Conservation (phyloP, 2,329 filamentous ascomycete species). For the Camptophora hylomeconis region DNA sequence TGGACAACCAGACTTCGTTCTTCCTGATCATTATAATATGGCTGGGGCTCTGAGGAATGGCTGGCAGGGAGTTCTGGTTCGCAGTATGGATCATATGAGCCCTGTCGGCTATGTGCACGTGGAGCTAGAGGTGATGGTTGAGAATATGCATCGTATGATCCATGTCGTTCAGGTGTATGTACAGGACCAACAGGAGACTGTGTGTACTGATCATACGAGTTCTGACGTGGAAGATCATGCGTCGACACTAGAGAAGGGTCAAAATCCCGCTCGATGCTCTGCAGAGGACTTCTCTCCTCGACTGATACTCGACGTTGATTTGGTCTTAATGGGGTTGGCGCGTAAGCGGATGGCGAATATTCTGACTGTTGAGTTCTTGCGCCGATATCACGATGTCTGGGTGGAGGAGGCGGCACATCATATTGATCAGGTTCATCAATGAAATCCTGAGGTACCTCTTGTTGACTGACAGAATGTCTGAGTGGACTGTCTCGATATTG, state of each 20-base stretch:
- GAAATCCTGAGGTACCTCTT: constrained; percentile 16
- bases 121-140: too few relatives aligned
- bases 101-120: too few relatives aligned
- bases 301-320: constrained; percentile 10
- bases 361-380: constrained; percentile 8
- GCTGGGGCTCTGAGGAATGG: too few relatives aligned
- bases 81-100: too few relatives aligned
- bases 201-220: too few relatives aligned
- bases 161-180: too few relatives aligned
- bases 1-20: constrained; percentile 1
- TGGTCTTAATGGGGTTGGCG: constrained; percentile 3
- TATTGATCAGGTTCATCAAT: constrained; percentile 9
- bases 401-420: constrained; percentile 6
- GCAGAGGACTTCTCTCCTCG: constrained; percentile 15
- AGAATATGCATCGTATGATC: too few relatives aligned
- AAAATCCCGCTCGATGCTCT: constrained; percentile 15
- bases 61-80: too few relatives aligned
- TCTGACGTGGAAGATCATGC: too few relatives aligned
- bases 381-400: constrained; percentile 5
- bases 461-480: constrained; percentile 18
- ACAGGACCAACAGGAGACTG: too few relatives aligned
- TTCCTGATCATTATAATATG: constrained; percentile 1
- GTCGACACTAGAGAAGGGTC: too few relatives aligned
- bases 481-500: constrained; percentile 19
- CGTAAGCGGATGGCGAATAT: constrained; percentile 5